These are phyloP conservation scores for Phaeotremella fagi DNA, from an alignment of 768 basidiomycete species.

Conservation along the genomic window DNA sequence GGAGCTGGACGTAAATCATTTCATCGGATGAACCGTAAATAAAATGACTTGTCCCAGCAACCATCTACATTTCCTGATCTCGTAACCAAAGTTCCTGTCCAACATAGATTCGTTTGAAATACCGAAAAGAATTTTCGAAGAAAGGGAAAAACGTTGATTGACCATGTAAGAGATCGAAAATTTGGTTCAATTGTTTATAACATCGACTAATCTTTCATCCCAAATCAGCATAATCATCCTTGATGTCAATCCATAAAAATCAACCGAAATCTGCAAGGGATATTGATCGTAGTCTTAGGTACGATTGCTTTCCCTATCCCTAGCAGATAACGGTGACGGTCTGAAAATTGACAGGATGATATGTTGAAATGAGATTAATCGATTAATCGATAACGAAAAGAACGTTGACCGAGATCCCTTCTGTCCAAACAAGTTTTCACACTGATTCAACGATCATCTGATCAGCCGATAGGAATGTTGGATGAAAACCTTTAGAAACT, in stretches of 20 bases:
- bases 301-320: constrained; percentile 27
- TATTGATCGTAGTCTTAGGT: constrained; percentile 22
- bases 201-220: neutral
- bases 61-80: neutral
- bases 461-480: too few species aligned
- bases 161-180: neutral
- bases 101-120: neutral
- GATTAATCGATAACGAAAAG: neutral
- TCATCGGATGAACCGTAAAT: neutral
- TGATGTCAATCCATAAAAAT: neutral
- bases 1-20: neutral
- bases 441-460: too few species aligned
- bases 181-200: neutral
- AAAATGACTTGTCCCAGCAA: neutral
- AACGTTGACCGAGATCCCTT: neutral
- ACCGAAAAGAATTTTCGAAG: too few species aligned
- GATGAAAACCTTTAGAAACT: too few species aligned
- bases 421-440: too few species aligned
- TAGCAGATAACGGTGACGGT: too few species aligned
- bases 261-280: constrained; percentile 5
- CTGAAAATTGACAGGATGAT: too few species aligned
- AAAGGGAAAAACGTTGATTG: too few species aligned
- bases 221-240: too few species aligned
- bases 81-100: too few species aligned
- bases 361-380: neutral